Evolutionary conservation across 2,329 filamentous ascomycete genomes (phyloP).

Genomic region (Botryosphaeria agaves): DNA sequence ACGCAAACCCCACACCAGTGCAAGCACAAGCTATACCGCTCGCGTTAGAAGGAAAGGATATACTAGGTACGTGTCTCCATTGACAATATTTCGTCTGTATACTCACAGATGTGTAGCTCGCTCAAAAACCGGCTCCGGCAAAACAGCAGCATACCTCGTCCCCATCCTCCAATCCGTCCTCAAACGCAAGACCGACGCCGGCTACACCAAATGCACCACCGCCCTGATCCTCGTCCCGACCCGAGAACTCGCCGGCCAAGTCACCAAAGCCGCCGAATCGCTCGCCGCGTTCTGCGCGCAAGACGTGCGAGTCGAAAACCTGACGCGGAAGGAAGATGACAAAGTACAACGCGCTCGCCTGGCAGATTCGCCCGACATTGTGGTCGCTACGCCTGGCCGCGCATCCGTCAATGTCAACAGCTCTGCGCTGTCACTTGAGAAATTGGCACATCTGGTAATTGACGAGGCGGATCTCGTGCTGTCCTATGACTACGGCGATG

Average conservation of each 20-base stretch:
- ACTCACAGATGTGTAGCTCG: no score
- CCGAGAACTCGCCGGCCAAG: conserved; percentile 83
- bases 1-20: conserved; percentile 71
- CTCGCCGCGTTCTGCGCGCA: conserved; percentile 74
- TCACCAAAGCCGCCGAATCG: conserved; percentile 58
- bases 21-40: conserved; percentile 79
- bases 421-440: conserved; percentile 50
- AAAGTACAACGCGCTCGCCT: conserved; percentile 76
- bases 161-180: conserved; percentile 76
- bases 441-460: conserved; percentile 63
- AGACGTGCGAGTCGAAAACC: conserved; percentile 64
- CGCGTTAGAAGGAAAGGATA: conserved; percentile 72
- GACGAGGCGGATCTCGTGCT: conserved; percentile 91
- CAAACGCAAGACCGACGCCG: conserved; percentile 52
- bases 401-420: conserved; percentile 63
- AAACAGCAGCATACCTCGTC: conserved; percentile 89
- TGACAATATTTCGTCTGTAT: no score
- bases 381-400: conserved; percentile 80
- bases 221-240: conserved; percentile 89
- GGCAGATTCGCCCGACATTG: conserved; percentile 70
- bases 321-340: conserved; percentile 81
- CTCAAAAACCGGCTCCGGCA: conserved; percentile 88
- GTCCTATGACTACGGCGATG: conserved; percentile 86
- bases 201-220: conserved; percentile 39
- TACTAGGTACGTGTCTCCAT: conserved; percentile 51